Evolutionary conservation across 2,329 filamentous ascomycete genomes (phyloP), one percentile per base, ranked within the genome.

Genomic region (Aspergillus chevalieri): DNA sequence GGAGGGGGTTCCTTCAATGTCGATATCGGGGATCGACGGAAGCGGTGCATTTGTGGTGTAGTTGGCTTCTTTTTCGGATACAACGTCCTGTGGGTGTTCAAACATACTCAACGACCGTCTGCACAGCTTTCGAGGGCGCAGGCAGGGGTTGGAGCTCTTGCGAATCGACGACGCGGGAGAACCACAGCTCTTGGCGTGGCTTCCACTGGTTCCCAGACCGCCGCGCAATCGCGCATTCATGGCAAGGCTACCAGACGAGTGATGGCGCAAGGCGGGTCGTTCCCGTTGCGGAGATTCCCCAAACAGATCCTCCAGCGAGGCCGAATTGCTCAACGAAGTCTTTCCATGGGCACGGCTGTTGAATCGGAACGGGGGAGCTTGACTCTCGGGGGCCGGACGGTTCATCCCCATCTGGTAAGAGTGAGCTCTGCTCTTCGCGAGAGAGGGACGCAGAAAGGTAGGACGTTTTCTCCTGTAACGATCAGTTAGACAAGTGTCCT

Each of bases 51-150:
- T 75, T 50, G 78, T 65, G 59, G 73, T 67, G 47, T 72, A 64
- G 51, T 80, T 80, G 43, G 83, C 81, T 56, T 85, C 76, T 67
- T 90, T 89, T 49, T 84, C 78, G 71, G 89, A 89, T 75, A 95
- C 87, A 48, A 96, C 78, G 65, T 97, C 93, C 57, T 82, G 87
- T 3, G 91, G 87, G 66, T 87, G 84, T 73, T 97, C 92, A 71
- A 95, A 98, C 93, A 98, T 98, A 79, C 93, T 97, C 64, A 96
- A 75, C 21, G 92, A 95, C 57, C 93, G 84, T 52, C 93, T 85
- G 64, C 92, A 92, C 67, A 93, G 88, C 65, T 95, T 95, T 57
- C 91, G 82, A 42, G 87, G 87, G 53, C 89, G 83, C 60, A 83
- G 75, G 57, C 87, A 81, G 49, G 80, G 86, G 67, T 84, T 90